phyloP scores from a whole-genome alignment of 1,284 basidiomycete species.

The Quambalaria eucalypti region DNA sequence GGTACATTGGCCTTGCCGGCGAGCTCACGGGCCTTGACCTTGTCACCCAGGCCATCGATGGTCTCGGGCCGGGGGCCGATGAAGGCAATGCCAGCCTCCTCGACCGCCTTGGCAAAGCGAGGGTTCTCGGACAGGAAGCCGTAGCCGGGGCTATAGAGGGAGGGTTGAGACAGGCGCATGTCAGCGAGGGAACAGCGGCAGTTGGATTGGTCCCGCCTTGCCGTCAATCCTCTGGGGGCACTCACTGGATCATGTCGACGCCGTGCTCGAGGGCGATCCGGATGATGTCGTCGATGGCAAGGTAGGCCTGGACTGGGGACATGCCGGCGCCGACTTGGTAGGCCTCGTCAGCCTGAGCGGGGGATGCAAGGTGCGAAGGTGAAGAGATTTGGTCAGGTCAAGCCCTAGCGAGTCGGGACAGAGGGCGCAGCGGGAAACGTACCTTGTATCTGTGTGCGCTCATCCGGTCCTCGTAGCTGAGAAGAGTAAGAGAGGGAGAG shows the following conservation, averaged over 20 bases:
- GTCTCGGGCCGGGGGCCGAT: constrained; percentile 92
- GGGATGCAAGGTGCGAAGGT: neutral
- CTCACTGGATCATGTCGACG: constrained; percentile 97
- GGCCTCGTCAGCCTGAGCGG: constrained; percentile 78
- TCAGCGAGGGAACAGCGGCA: no score
- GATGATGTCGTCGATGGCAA: constrained; percentile 95
- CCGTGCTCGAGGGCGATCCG: constrained; percentile 63
- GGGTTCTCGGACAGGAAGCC: constrained; percentile 98
- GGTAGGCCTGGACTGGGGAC: constrained; percentile 90
- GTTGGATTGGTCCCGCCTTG: neutral
- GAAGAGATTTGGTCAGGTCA: no score
- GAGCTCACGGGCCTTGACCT: constrained; percentile 71
- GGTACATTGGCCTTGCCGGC: constrained; percentile 57
- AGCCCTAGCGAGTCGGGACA: no score
- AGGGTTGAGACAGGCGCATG: no score
- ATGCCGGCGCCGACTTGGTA: constrained; percentile 95
- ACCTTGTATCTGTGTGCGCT: constrained; percentile 94
- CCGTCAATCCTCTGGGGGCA: no score
- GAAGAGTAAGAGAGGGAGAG: neutral
- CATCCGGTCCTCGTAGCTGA: constrained; percentile 80
- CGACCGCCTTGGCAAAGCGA: constrained; percentile 86
- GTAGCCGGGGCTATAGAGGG: constrained; percentile 52
- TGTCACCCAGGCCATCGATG: constrained; percentile 95
- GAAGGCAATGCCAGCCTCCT: constrained; percentile 92
- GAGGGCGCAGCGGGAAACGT: no score